phyloP scores from a whole-genome alignment of 1,284 basidiomycete genomes.

The Sparassis latifolia region DNA sequence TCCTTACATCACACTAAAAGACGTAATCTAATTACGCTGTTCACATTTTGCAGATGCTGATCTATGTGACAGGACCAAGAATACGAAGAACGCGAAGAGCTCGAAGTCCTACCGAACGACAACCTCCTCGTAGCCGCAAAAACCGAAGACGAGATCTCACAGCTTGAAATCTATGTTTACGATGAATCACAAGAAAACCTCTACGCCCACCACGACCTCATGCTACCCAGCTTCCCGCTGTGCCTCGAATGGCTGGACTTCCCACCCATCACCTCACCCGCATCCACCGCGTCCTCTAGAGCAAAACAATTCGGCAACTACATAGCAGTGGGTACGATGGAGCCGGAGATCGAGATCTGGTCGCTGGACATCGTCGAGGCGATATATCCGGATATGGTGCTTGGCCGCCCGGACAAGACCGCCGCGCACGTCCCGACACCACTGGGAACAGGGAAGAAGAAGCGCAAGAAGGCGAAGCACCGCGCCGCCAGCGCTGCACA shows the following conservation, averaged over 20 bases:
- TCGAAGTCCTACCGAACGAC: conserved; percentile 87
- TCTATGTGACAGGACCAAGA: conserved; percentile 52
- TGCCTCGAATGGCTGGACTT: conserved; percentile 99
- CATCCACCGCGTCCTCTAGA: conserved; percentile 30
- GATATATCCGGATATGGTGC: conserved; percentile 89
- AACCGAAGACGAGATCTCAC: conserved; percentile 96
- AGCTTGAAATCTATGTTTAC: conserved; percentile 93
- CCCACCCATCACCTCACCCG: conserved; percentile 52
- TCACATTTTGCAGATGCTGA: conserved; percentile 1
- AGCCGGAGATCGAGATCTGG: conserved; percentile 99
- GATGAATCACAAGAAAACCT: conserved; percentile 90
- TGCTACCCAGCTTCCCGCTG: conserved; percentile 96
- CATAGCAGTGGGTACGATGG: conserved; percentile 94
- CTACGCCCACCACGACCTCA: conserved; percentile 96
- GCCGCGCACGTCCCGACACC: conserved; percentile 72
- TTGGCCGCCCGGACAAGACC: conserved; percentile 86
- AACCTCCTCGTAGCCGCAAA: conserved; percentile 91
- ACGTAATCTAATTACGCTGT: conserved; percentile 39
- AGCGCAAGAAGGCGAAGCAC: conserved; percentile 83
- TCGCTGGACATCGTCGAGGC: conserved; percentile 91
- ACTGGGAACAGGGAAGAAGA: conserved; percentile 87
- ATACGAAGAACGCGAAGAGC: conserved; percentile 82
- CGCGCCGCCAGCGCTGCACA: conserved; percentile 62
- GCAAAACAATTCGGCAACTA: conserved; percentile 71
- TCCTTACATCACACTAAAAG: conserved; percentile 95